Evolutionary conservation across 331 rosid genomes (phyloP), one percentile per base, ranked within the genome.

Genomic region (Rosa hybrid): DNA sequence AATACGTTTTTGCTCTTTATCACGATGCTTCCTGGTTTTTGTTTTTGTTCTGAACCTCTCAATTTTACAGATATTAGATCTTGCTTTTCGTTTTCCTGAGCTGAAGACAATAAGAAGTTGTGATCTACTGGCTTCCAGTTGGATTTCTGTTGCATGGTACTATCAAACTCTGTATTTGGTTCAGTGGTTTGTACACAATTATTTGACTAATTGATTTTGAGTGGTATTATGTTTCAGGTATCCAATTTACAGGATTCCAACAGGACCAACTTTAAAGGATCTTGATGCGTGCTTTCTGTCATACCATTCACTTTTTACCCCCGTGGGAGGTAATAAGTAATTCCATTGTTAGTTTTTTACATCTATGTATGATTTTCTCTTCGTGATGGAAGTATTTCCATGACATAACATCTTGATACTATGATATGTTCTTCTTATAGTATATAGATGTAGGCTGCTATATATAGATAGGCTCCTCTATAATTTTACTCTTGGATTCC

Each of bases 81-180:
- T 94, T 78, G 97, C 98, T 6, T 79, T 80, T 30, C 88, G 81
- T 64, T 82, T 86, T 80, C 98, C 98, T 63, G 92, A 84, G 82
- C 86, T 94, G 71, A 82, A 48, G 83, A 86, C 89, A 12, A 86
- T 88, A 39, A 85, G 91, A 82, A 94, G 98, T 79, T 94, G 98
- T 85, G 98, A 94, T 77, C 77, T 94, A 44, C 84, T 87, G 45
- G 21, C 88, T 23, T 39, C 88, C 51, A 92, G 98, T 82, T 94
- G 98, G 98, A 84, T 94, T 83, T 94, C 97, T 78, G 94, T 94
- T 76, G 97, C 98, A 80, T 94, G 98, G 98, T 94, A 94, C 44
- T 59, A 42, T 78, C 63, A 41, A 78, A 60, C 72, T 17, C 3
- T 81, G 79, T 71, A n/a, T 77, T 75, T 69, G 51, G 68, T 80